A percentile compares a stretch with the other conserved stretches of the same genome.
Evolutionary conservation across 352 stramenopile genomes (phyloP).

Genomic region (Phytopythium cucurbitacearum): DNA sequence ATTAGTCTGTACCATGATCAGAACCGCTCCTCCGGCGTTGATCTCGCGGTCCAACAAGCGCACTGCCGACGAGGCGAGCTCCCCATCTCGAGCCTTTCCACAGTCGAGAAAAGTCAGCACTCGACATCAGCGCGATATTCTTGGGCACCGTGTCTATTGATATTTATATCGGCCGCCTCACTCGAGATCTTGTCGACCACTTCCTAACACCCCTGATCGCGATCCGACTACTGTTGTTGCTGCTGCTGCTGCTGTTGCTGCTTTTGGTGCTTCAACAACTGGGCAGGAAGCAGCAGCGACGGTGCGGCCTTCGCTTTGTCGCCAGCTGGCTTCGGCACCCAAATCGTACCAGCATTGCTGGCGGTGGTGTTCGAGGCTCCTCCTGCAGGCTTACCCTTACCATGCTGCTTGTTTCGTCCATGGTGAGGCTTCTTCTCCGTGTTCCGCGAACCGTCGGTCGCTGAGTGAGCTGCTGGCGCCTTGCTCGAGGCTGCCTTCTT

Average conservation of each 20-base stretch:
- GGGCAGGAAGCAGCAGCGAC: constrained; percentile 40
- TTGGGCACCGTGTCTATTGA: no score
- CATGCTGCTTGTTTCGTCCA: not conserved
- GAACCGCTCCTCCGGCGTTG: no score
- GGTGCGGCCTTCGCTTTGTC: constrained; percentile 14
- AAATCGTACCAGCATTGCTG: constrained; percentile 8
- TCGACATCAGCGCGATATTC: no score
- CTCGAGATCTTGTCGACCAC: not conserved
- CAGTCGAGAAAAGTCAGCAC: no score
- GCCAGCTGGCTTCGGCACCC: constrained; percentile 24
- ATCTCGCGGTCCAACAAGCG: no score
- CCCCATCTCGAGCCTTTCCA: no score
- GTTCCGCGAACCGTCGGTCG: no score
- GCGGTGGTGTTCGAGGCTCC: not conserved
- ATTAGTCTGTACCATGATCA: constrained; percentile 11
- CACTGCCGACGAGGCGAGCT: no score
- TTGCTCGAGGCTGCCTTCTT: not conserved
- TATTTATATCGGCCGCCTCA: no score
- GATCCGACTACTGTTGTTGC: not conserved
- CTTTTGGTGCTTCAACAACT: constrained; percentile 47
- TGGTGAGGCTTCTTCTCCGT: constrained; percentile 8
- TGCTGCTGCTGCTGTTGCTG: constrained; percentile 21
- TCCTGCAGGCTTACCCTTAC: constrained; percentile 2
- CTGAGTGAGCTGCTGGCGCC: no score
- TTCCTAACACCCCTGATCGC: no score